These are phyloP conservation scores for Cryptosporidium sp. DNA, from an alignment of 169 alveolate genomes.

Conservation along the genomic window DNA sequence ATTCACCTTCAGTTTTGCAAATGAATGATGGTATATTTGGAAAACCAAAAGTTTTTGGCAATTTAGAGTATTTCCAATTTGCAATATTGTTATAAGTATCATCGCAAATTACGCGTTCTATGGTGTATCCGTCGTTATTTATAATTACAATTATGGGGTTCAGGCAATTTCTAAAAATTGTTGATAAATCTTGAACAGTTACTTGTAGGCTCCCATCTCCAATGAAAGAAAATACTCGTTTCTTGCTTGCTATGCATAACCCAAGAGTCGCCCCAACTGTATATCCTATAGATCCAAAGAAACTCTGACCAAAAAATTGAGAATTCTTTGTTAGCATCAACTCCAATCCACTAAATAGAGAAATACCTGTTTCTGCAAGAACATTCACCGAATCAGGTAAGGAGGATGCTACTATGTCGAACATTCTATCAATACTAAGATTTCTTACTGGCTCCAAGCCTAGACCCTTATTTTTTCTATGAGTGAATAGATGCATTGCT, in stretches of 20 bases:
- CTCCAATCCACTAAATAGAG: conserved; percentile 77
- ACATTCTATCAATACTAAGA: conserved; percentile 72
- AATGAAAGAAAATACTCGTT: conserved; percentile 72
- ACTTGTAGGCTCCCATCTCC: conserved; percentile 82
- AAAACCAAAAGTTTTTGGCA: conserved; percentile 69
- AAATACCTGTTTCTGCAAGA: conserved; percentile 79
- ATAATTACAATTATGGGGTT: conserved; percentile 77
- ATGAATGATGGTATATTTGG: conserved; percentile 43
- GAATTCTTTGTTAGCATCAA: conserved; percentile 76
- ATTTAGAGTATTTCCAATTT: conserved; percentile 75
- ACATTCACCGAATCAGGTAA: conserved; percentile 76
- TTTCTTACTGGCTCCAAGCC: conserved; percentile 51
- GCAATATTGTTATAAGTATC: conserved; percentile 79
- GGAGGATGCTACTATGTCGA: conserved; percentile 75
- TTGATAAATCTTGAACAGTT: conserved; percentile 80
- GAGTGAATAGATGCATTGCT: conserved; percentile 56
- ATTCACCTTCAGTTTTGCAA: conserved; percentile 77
- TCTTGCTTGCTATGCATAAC: conserved; percentile 73
- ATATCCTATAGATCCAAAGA: conserved; percentile 81
- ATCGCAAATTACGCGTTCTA: conserved; percentile 79
- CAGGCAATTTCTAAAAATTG: conserved; percentile 71
- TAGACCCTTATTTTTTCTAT: conserved; percentile 44
- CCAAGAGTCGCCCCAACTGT: conserved; percentile 81
- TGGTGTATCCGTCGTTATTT: conserved; percentile 80
- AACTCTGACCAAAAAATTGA: conserved; percentile 77